Evolutionary conservation across 2,329 filamentous ascomycete genomes (phyloP).

Genomic region (Cladosporium sp.): DNA sequence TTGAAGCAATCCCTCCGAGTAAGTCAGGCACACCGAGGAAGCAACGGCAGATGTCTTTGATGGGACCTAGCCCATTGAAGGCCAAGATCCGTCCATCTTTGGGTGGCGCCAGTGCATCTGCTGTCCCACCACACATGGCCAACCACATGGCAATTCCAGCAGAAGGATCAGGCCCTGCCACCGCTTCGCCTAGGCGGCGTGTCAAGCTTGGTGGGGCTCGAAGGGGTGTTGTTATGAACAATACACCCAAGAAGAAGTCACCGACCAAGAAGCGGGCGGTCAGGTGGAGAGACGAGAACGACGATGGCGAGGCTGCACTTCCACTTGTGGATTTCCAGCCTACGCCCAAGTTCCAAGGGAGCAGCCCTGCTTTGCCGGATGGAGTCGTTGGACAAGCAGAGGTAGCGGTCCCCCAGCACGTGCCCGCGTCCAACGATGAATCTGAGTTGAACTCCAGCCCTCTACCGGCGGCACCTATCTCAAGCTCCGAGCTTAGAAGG

Average conservation of each 20-base stretch:
- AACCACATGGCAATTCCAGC: constrained; percentile 18
- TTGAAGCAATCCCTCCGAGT: constrained; percentile 64
- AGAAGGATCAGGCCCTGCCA: constrained; percentile 35
- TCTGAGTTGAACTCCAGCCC: constrained; percentile 48
- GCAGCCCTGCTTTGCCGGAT: constrained; percentile 47
- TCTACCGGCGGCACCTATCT: constrained; percentile 52
- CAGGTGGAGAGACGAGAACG: constrained; percentile 87
- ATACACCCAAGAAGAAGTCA: constrained; percentile 72
- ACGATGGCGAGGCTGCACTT: constrained; percentile 59
- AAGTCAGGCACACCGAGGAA: constrained; percentile 74
- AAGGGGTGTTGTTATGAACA: constrained; percentile 60
- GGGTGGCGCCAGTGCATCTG: constrained; percentile 10
- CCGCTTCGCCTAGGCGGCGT: constrained; percentile 74
- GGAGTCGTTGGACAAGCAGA: constrained; percentile 29
- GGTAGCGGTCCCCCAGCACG: not conserved
- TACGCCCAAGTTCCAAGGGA: constrained; percentile 64
- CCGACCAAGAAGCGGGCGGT: constrained; percentile 69
- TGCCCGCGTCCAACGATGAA: not conserved
- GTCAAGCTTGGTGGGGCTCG: constrained; percentile 55
- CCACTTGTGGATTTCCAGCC: constrained; percentile 80
- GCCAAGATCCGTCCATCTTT: constrained; percentile 35
- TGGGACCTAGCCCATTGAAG: constrained; percentile 47
- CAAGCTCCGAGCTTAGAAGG: constrained; percentile 56
- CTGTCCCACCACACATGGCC: constrained; percentile 25
- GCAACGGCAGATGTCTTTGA: constrained; percentile 48